phyloP scores from a whole-genome alignment of 495 filamentous ascomycete genomes.

The Amphirosellinia nigrospora region DNA sequence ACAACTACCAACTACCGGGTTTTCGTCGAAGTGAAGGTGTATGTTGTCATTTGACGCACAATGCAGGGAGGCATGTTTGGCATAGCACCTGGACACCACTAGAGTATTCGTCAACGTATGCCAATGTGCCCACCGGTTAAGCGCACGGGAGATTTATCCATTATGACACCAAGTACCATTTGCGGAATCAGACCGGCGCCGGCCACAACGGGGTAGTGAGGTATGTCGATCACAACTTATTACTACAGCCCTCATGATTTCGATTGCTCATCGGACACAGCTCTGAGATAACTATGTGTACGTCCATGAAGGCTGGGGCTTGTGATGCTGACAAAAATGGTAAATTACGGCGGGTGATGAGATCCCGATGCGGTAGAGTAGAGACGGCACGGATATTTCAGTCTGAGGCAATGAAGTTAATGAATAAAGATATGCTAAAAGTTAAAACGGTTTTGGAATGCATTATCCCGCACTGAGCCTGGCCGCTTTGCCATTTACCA shows the following conservation, averaged over 20 bases:
- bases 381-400: constrained; percentile 43
- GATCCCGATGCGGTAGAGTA: constrained; percentile 36
- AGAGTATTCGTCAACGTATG: constrained; percentile 10
- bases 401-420: constrained; percentile 26
- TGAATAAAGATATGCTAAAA: constrained; percentile 36
- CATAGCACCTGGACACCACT: constrained; percentile 19
- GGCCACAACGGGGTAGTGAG: constrained; percentile 6
- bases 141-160: constrained; percentile 4
- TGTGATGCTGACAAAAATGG: neutral
- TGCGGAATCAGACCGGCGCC: constrained; percentile 16
- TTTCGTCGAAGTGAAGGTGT: constrained; percentile 11
- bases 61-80: constrained; percentile 12
- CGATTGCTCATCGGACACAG: neutral
- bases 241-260: neutral
- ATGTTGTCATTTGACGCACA: neutral
- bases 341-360: constrained; percentile 14
- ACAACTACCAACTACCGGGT: constrained; percentile 20
- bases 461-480: constrained; percentile 28
- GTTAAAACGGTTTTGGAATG: constrained; percentile 36
- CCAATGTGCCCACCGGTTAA: constrained; percentile 5
- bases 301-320: neutral
- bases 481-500: constrained; percentile 3
- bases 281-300: neutral
- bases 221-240: constrained; percentile 13
- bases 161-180: neutral